Conservation (phyloP, 768 basidiomycete species). For the Cytidiella melzeri region DNA sequence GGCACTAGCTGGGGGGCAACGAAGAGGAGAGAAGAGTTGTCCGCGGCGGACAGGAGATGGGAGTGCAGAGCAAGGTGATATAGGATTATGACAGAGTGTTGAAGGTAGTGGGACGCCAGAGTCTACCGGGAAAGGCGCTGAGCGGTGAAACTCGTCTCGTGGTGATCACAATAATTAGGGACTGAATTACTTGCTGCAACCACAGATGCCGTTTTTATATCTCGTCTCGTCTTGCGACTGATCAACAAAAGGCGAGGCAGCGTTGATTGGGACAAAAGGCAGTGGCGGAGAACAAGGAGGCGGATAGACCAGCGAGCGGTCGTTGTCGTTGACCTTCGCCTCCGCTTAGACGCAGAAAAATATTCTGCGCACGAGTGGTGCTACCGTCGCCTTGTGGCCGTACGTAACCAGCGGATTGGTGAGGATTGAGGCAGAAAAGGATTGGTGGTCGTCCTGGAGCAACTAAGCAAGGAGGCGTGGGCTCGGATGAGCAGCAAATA, state of each 20-base stretch:
- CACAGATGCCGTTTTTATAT: neutral
- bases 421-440: no score
- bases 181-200: neutral
- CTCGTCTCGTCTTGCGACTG: neutral
- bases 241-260: neutral
- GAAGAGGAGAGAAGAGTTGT: constrained; percentile 6
- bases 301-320: neutral
- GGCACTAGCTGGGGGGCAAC: constrained; percentile 8
- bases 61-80: constrained; percentile 10
- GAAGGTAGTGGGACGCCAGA: constrained; percentile 9
- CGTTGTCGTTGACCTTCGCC: neutral
- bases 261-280: neutral
- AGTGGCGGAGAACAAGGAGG: neutral
- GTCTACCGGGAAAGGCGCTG: constrained; percentile 8
- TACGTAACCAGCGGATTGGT: no score
- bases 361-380: neutral
- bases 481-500: no score
- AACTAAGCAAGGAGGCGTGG: no score
- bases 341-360: neutral
- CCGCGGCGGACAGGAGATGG: constrained; percentile 11
- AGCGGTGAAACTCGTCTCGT: constrained; percentile 13
- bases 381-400: no score
- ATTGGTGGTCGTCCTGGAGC: no score
- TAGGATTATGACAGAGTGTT: neutral
- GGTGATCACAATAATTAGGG: constrained; percentile 2